A percentile compares a stretch with the other conserved stretches of the same genome.
Evolutionary conservation across 345 rosid species (phyloP).

Genomic region (Citrus inodora): DNA sequence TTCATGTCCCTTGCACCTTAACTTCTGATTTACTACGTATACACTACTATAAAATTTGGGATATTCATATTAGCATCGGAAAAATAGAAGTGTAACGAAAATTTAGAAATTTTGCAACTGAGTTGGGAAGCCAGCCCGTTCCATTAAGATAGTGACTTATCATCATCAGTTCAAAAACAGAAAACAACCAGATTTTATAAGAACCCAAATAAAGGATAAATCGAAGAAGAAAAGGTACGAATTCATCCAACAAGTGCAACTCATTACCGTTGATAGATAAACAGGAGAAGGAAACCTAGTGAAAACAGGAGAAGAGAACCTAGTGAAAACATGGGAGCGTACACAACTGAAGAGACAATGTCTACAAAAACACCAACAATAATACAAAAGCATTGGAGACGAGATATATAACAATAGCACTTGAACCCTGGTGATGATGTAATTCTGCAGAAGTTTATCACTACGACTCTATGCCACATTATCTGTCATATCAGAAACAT

Average conservation of each 20-base stretch:
- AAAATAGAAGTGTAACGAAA: no score
- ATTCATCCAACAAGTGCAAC: neutral
- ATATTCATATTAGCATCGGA: no score
- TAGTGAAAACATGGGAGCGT: neutral
- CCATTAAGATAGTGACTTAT: neutral
- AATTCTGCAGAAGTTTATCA: neutral
- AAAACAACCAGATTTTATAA: no score
- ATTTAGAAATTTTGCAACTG: no score
- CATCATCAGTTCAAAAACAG: neutral
- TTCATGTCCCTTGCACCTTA: no score
- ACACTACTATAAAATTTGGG: no score
- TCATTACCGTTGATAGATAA: neutral
- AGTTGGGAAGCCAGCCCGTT: neutral
- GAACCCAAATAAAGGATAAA: no score
- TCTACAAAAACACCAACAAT: neutral
- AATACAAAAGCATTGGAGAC: neutral
- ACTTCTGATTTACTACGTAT: no score
- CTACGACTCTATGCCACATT: neutral
- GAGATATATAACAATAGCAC: neutral
- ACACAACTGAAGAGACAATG: neutral
- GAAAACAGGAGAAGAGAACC: neutral
- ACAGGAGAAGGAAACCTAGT: no score
- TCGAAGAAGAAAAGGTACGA: neutral
- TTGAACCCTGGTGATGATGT: neutral
- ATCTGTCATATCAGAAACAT: conserved; percentile 10